Base-by-base conservation (phyloP, 306 rosid species). In the Malus fusca region DNA sequence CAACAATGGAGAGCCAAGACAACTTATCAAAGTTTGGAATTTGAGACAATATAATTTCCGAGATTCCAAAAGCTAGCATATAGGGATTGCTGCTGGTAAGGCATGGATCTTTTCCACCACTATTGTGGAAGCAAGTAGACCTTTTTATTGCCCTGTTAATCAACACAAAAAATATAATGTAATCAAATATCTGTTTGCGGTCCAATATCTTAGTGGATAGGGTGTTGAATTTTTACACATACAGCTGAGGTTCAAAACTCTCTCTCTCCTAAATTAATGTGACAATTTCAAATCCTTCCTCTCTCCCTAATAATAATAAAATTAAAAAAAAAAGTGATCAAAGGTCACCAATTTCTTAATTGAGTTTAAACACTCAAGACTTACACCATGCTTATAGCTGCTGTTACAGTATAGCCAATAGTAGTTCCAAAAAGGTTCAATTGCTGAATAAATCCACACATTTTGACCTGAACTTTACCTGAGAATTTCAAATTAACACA, bases 381-480 rank as follows among this genome's bases (percentile, higher is more conserved):
- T 56, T 66, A 46, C 80, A 75, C 72, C 83, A 83, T 79, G 78
- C 86, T 83, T 65, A 56, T 64, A 25, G 82, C 61, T 10, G 85
- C 26, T 42, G 82, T 74, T 48, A 82, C 78, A 10, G 80, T 82
- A 74, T 74, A 82, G 28, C 85, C 85, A 42, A 74, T 69, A 25
- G 70, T 6, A 25, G 46, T 37, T 40, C 85, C 82, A 7, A 56
- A 75, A 23, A 74, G 69, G 35, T 55, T 74, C 31, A 72, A 13
- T 40, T 75, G 60, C 40, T 82, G 82, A 64, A 79, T 46, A 30
- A 65, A 21, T 11, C 71, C 85, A 74, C 79, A 75, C 21, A 70
- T 21, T 35, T 69, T 74, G 65, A 69, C 69, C 73, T 12, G 26
- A 5, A 14, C 4, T 56, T 64, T 77, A 21, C 80, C 85, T 78